Evolutionary conservation across 2,329 filamentous ascomycete species (phyloP), one percentile per base, ranked within the genome.

Genomic region (Claviceps digitariae): DNA sequence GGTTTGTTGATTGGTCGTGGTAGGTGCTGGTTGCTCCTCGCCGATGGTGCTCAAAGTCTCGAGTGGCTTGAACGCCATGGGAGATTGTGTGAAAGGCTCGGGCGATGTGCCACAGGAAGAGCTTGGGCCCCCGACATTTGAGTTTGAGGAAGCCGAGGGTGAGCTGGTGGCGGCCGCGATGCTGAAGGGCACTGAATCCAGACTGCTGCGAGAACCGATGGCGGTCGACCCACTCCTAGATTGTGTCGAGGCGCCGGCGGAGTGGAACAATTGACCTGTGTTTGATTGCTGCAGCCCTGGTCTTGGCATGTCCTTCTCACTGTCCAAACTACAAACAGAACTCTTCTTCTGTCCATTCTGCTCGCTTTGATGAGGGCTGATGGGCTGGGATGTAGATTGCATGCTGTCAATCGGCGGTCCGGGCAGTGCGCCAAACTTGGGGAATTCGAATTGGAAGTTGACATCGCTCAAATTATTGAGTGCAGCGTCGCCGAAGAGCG

Each of bases 401-500:
- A 64, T 64, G 51, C 57, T 64, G 52, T 57, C 55, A 50, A 58
- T 55, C 1, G 66, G 60, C 8, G 74, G 71, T 5, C 77, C 74
- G 0, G 79, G 77, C 27, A 94, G 77, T 55, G 83, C 78, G 48
- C 93, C 93, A 63, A 98, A 97, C 65, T 87, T 90, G 58, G 93
- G 91, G 59, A 97, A 97, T 60, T 97, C 91, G 61, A 98, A 97
- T 60, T 91, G 84, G 65, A 97, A 97, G 65, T 86, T 90, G 66
- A 86, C 84, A 57, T 86, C 85, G 62, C 76, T 82, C 52, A 84
- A 72, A 59, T 82, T 84, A 66, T 73, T 79, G 57, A 81, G 65
- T 12, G 74, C 74, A 23, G 73, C 66, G 53, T 62, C 67, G 61
- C 76, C 72, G 62, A 77, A 73, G 1, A 60, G 52, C 0, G 60